Evolutionary conservation across 257 asterid species (phyloP).

Genomic region (Gentiana dahurica): DNA sequence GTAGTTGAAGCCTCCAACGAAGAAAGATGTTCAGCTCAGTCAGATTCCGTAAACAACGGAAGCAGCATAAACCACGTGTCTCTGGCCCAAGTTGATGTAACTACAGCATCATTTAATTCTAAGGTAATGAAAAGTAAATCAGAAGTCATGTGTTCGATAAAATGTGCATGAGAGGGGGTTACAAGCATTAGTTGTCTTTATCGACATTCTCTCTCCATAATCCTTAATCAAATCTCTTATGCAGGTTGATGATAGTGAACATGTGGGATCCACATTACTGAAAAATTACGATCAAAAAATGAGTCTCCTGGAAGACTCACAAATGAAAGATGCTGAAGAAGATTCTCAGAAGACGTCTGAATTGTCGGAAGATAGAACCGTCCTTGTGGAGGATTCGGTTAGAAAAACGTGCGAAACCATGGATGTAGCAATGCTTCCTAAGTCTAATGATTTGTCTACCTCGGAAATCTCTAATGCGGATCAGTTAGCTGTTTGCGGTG

Average conservation of each 20-base stretch:
- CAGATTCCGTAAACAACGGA: neutral
- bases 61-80: constrained; percentile 3
- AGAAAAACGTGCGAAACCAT: constrained; percentile 9
- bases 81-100: constrained; percentile 4
- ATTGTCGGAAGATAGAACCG: constrained; percentile 23
- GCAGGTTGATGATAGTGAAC: constrained; percentile 5
- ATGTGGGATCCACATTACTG: neutral
- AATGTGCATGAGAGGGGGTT: constrained; percentile 4
- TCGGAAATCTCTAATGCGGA: constrained; percentile 23
- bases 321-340: constrained; percentile 7
- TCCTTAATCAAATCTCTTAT: constrained; percentile 9
- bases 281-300: constrained; percentile 2
- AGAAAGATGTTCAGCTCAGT: constrained; percentile 6
- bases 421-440: constrained; percentile 17
- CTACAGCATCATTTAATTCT: constrained; percentile 7
- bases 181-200: constrained; percentile 8
- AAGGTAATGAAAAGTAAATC: constrained; percentile 19
- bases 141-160: constrained; percentile 15
- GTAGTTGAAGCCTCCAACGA: constrained; percentile 12
- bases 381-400: constrained; percentile 8
- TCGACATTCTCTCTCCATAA: constrained; percentile 16
- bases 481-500: neutral
- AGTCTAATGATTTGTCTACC: constrained; percentile 19
- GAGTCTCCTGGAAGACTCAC: constrained; percentile 8
- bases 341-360: constrained; percentile 20